phyloP scores from a whole-genome alignment of 495 filamentous ascomycete species.

The Aspergillus biplanus region DNA sequence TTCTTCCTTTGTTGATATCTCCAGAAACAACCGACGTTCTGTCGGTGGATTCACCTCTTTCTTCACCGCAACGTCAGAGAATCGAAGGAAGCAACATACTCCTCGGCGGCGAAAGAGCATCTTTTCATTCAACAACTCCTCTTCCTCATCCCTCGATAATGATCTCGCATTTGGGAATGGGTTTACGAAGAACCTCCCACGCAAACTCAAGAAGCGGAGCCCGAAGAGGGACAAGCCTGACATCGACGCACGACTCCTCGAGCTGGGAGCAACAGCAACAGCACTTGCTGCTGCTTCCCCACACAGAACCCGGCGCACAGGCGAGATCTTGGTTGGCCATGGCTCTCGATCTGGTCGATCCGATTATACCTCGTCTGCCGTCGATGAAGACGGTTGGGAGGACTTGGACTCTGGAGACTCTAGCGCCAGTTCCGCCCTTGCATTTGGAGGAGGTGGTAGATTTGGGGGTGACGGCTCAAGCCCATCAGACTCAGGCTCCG shows the following conservation, averaged over 20 bases:
- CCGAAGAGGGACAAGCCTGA: slow-evolving; percentile 44
- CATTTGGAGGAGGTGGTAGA: slow-evolving; percentile 53
- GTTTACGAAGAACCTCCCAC: slow-evolving; percentile 36
- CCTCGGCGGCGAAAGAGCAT: slow-evolving; percentile 49
- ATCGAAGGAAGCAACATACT: slow-evolving; percentile 42
- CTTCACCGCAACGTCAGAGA: slow-evolving; percentile 54
- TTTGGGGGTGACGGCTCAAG: slow-evolving; percentile 48
- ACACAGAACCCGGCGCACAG: slow-evolving; percentile 34
- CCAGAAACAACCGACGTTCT: slow-evolving; percentile 34
- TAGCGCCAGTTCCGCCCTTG: slow-evolving; percentile 57
- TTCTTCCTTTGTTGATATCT: slow-evolving; percentile 38
- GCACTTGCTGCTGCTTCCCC: slow-evolving; percentile 52
- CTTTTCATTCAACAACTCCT: slow-evolving; percentile 63
- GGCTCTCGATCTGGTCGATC: slow-evolving; percentile 37
- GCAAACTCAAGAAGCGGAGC: slow-evolving; percentile 35
- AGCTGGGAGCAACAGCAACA: slow-evolving; percentile 60
- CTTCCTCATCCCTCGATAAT: slow-evolving; percentile 61
- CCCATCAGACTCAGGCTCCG: slow-evolving; percentile 56
- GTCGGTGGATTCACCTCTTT: slow-evolving; percentile 44
- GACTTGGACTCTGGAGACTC: slow-evolving; percentile 58
- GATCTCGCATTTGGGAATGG: slow-evolving; percentile 55
- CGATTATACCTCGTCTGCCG: slow-evolving; percentile 36
- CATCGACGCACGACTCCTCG: slow-evolving; percentile 58
- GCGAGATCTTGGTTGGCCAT: slow-evolving; percentile 47
- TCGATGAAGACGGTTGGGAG: slow-evolving; percentile 64